These are phyloP conservation scores for Mucor circinelloides DNA, from an alignment of 371 early-diverging fungal genomes.

Conservation along the genomic window DNA sequence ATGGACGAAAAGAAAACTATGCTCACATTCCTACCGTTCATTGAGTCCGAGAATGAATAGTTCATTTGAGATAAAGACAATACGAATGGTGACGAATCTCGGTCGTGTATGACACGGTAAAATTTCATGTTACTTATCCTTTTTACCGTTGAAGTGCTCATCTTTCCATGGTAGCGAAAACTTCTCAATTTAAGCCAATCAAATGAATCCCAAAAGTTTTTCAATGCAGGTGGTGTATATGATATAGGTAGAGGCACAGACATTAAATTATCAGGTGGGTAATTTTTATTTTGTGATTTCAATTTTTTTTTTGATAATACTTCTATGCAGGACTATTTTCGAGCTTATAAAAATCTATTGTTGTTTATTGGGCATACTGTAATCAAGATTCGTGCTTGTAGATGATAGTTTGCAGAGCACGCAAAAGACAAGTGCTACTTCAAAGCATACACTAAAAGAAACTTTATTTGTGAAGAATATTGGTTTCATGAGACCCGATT, in stretches of 20 bases:
- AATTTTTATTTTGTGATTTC: neutral
- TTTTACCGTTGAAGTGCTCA: neutral
- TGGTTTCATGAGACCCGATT: neutral
- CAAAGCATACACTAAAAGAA: neutral
- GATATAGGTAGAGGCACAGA: neutral
- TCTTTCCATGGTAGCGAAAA: neutral
- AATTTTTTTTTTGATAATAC: neutral
- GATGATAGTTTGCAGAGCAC: neutral
- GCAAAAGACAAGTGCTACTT: neutral
- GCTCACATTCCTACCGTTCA: neutral
- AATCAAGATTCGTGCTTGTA: neutral
- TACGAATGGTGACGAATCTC: no score
- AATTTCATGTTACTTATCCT: neutral
- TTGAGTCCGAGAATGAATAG: neutral
- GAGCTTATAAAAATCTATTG: no score
- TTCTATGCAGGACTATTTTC: neutral
- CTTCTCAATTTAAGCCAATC: constrained; percentile 11
- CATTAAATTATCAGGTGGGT: neutral
- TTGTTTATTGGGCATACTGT: no score
- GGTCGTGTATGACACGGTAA: neutral
- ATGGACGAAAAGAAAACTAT: neutral
- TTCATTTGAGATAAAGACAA: neutral
- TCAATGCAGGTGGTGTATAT: neutral
- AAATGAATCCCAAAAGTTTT: neutral
- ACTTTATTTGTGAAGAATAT: neutral